Evolutionary conservation across 2,329 filamentous ascomycete genomes (phyloP), one percentile per base, ranked within the genome.

Genomic region (Clathrospora elynae): DNA sequence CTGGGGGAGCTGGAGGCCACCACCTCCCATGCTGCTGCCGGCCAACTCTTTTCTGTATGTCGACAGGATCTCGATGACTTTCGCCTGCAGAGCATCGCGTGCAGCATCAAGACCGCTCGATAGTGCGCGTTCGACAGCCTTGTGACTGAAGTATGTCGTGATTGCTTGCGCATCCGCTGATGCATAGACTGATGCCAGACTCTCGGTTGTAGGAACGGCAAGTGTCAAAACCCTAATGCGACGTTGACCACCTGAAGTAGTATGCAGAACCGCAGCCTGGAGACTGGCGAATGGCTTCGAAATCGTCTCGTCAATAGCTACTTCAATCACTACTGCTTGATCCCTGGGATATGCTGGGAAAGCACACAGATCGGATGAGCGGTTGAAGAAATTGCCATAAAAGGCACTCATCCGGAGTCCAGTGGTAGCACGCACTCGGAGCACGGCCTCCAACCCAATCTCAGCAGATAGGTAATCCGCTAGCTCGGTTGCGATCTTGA

Each of bases 341-440:
- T 99, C 93, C 66, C 93, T 86, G 20, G 93, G 93, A 78, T 99
- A 97, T 0, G 93, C 91, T 2, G 93, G 93, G 79, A 99, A 99
- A 9, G 93, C 93, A 70, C 93, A 97, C 20, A 99, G 83, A 74
- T 99, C 93, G 11, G 91, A 96, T 68, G 90, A 96, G 59, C 93
- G 83, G 77, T 97, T 99, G 80, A 99, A 99, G 74, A 99, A 99
- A 76, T 99, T 99, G 57, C 93, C 93, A 71, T 97, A 99, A 74
- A 99, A 99, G 2, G 92, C 91, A 75, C 86, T 96, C 88, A 97
- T 97, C 39, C 93, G 85, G 46, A 99, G 75, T 37, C 93, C 93
- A 16, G 91, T 97, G 2, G 91, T 96, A 12, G 93, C 93, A 55
- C 93, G 86, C 25, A 99, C 93, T 67, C 93, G 87, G 42, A 99